These are phyloP conservation scores for Fusarium decemcellulare DNA, from an alignment of 2,329 filamentous ascomycete genomes.

Conservation along the genomic window DNA sequence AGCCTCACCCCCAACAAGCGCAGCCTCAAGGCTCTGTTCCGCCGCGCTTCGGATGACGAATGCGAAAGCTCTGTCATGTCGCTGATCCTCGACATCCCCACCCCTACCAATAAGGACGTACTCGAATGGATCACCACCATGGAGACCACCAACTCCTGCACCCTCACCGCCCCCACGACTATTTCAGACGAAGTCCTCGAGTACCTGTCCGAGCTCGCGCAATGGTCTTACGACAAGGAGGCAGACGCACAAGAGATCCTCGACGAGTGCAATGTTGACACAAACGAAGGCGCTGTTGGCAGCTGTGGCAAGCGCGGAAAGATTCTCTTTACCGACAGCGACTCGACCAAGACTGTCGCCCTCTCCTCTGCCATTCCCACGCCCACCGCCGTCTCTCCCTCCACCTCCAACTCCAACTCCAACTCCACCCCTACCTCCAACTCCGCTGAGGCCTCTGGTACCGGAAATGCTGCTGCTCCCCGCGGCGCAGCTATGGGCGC, in stretches of 20 bases:
- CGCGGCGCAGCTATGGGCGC: neutral
- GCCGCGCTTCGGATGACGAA: neutral
- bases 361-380: neutral
- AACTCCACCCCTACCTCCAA: too few species aligned
- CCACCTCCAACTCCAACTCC: too few species aligned
- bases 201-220: neutral
- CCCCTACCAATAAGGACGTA: neutral
- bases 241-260: neutral
- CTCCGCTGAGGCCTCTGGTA: neutral
- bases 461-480: neutral
- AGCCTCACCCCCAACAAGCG: constrained; percentile 31
- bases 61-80: neutral
- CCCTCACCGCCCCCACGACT: neutral
- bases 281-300: neutral
- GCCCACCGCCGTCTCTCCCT: neutral
- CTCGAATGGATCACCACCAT: too few species aligned
- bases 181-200: neutral
- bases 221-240: neutral
- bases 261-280: neutral
- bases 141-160: neutral
- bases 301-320: neutral
- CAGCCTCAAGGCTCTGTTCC: neutral
- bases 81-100: neutral
- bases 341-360: neutral
- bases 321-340: neutral